Conservation (phyloP, 2,329 filamentous ascomycete species). For the Magnaporthiopsis rhizophila region DNA sequence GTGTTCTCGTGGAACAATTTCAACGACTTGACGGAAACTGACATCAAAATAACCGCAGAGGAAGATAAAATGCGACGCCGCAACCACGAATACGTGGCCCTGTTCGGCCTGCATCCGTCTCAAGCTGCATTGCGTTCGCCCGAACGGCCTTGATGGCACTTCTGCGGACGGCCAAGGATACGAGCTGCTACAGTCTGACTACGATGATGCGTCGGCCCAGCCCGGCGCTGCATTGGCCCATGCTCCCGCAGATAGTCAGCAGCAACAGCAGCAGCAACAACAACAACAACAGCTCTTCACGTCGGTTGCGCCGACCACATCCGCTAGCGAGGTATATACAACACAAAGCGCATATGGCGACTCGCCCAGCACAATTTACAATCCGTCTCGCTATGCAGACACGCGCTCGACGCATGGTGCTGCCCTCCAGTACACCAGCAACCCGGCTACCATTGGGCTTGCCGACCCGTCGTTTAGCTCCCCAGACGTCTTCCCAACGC, state of each 20-base stretch:
- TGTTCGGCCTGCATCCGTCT: constrained; percentile 88
- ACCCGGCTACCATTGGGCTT: constrained; percentile 33
- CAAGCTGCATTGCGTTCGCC: constrained; percentile 88
- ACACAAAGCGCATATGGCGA: constrained; percentile 41
- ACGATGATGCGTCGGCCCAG: constrained; percentile 42
- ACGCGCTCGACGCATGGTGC: constrained; percentile 22
- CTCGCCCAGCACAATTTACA: constrained; percentile 31
- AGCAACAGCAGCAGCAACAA: constrained; percentile 28
- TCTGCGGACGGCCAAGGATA: constrained; percentile 36
- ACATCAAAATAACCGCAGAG: constrained; percentile 29
- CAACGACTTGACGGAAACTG: not conserved
- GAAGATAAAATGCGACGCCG: constrained; percentile 97
- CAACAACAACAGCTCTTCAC: constrained; percentile 33
- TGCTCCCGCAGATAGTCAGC: constrained; percentile 13
- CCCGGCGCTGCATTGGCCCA: not conserved
- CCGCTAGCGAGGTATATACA: constrained; percentile 27
- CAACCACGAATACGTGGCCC: constrained; percentile 95
- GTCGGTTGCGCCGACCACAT: constrained; percentile 17
- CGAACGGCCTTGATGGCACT: constrained; percentile 67
- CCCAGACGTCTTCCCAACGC: constrained; percentile 45
- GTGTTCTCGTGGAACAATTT: not conserved
- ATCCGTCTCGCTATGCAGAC: constrained; percentile 38
- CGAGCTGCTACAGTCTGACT: constrained; percentile 39
- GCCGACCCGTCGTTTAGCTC: constrained; percentile 44
- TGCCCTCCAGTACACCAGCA: constrained; percentile 47